Conservation (phyloP, 2,329 filamentous ascomycete species). For the Clarireedia sp. region DNA sequence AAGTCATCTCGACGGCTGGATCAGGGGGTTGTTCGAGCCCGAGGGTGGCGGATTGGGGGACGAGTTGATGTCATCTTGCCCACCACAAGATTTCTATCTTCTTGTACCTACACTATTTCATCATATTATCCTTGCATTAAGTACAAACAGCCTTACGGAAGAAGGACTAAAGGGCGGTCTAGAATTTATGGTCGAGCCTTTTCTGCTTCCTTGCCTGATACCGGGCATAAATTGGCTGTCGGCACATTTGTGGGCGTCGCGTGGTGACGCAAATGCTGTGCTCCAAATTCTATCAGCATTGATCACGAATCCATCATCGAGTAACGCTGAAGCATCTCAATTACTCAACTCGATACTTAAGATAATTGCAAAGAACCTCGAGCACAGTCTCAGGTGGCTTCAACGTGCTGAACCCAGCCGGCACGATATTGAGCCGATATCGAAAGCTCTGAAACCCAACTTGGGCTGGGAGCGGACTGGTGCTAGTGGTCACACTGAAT, state of each 20-base stretch:
- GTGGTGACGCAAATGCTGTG: slow-evolving; percentile 57
- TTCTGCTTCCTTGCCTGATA: slow-evolving; percentile 70
- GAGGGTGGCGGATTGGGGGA: slow-evolving; percentile 68
- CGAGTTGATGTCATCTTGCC: slow-evolving; percentile 73
- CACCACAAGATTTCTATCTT: slow-evolving; percentile 74
- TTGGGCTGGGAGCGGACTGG: slow-evolving; percentile 51
- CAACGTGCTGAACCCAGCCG: slow-evolving; percentile 59
- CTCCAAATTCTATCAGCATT: slow-evolving; percentile 67
- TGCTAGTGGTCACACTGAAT: slow-evolving; percentile 55
- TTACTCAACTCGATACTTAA: slow-evolving; percentile 67
- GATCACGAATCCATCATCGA: slow-evolving; percentile 54
- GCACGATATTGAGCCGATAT: slow-evolving; percentile 61
- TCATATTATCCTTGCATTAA: slow-evolving; percentile 64
- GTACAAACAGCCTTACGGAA: slow-evolving; percentile 55
- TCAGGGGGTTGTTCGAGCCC: slow-evolving; percentile 67
- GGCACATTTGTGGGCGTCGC: slow-evolving; percentile 60
- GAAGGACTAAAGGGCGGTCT: slow-evolving; percentile 67
- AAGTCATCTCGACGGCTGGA: slow-evolving; percentile 63
- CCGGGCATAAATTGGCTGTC: slow-evolving; percentile 65
- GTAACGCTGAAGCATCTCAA: slow-evolving; percentile 49
- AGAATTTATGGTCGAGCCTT: slow-evolving; percentile 74
- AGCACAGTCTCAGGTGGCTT: slow-evolving; percentile 58
- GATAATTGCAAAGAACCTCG: slow-evolving; percentile 61
- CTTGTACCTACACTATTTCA: slow-evolving; percentile 70
- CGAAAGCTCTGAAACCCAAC: slow-evolving; percentile 55